These are phyloP conservation scores for Solanum gracilifrons DNA, from an alignment of 257 asterid genomes.

Conservation along the genomic window DNA sequence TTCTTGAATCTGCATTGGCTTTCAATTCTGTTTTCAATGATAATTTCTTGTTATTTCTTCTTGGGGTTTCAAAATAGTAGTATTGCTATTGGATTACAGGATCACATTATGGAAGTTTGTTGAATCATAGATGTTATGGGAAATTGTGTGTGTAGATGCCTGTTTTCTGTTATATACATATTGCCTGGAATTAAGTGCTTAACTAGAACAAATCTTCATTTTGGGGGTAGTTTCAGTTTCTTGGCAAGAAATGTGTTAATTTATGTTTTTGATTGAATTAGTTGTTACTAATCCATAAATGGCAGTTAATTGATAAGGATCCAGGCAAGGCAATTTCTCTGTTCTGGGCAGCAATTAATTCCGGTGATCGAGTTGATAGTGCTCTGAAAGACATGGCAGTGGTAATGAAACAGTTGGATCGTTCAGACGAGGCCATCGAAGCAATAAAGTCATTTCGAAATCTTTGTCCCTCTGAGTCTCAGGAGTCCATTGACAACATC, in stretches of 20 bases:
- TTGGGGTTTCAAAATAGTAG: background rate
- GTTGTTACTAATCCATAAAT: background rate
- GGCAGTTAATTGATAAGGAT: conserved; percentile 41
- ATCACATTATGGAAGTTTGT: background rate
- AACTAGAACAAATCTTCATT: background rate
- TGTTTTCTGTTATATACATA: background rate
- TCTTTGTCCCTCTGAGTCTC: conserved; percentile 78
- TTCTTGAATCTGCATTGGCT: background rate
- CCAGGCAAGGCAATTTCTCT: conserved; percentile 76
- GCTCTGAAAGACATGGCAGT: conserved; percentile 97
- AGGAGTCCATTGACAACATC: conserved; percentile 77
- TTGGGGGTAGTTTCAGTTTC: background rate
- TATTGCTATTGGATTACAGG: background rate
- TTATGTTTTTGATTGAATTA: background rate
- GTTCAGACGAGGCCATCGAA: conserved; percentile 89
- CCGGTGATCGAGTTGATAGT: conserved; percentile 90
- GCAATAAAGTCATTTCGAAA: conserved; percentile 93
- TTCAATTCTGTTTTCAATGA: background rate
- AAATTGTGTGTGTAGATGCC: background rate
- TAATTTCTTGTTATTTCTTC: background rate
- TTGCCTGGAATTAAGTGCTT: background rate
- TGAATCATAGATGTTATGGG: background rate
- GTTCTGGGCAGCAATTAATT: conserved; percentile 91
- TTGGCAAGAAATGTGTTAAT: background rate
- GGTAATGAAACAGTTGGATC: conserved; percentile 76